phyloP scores from a whole-genome alignment of 495 filamentous ascomycete species.

The Hypoxylon lienhwacheense region DNA sequence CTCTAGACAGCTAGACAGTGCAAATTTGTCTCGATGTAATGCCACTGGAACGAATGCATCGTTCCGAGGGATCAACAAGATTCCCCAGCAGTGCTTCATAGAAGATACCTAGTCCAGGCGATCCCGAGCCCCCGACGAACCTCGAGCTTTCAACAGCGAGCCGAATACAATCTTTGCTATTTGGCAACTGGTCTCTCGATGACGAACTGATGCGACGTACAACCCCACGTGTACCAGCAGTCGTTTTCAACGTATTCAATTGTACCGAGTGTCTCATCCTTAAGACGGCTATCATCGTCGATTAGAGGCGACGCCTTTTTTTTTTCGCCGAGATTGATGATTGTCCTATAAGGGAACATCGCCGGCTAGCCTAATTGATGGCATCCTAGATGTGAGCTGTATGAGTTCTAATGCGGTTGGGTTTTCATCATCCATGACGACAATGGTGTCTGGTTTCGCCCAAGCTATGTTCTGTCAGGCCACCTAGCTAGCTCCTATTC shows the following conservation, averaged over 20 bases:
- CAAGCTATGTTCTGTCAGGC: slow-evolving; percentile 3
- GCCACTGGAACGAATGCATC: slow-evolving; percentile 19
- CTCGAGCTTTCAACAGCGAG: slow-evolving; percentile 8
- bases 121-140: neutral
- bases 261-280: slow-evolving; percentile 21
- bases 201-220: slow-evolving; percentile 27
- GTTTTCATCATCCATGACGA: slow-evolving; percentile 28
- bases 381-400: slow-evolving; percentile 11
- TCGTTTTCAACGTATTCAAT: slow-evolving; percentile 18
- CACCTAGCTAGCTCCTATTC: slow-evolving; percentile 17
- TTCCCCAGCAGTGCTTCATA: slow-evolving; percentile 10
- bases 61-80: slow-evolving; percentile 13
- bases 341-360: slow-evolving; percentile 17
- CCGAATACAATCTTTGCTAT: slow-evolving; percentile 27
- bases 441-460: slow-evolving; percentile 24
- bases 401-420: slow-evolving; percentile 14
- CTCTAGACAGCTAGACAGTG: slow-evolving; percentile 3
- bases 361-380: slow-evolving; percentile 15
- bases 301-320: slow-evolving; percentile 25
- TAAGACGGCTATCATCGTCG: slow-evolving; percentile 18
- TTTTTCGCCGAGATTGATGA: slow-evolving; percentile 16
- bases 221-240: slow-evolving; percentile 31
- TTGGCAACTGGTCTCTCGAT: slow-evolving; percentile 22
- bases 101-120: slow-evolving; percentile 7
- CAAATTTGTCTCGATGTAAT: slow-evolving; percentile 24